A percentile compares a stretch with the other conserved stretches of the same genome.
Evolutionary conservation across 306 rosid genomes (phyloP).

Genomic region (Comarum palustre): DNA sequence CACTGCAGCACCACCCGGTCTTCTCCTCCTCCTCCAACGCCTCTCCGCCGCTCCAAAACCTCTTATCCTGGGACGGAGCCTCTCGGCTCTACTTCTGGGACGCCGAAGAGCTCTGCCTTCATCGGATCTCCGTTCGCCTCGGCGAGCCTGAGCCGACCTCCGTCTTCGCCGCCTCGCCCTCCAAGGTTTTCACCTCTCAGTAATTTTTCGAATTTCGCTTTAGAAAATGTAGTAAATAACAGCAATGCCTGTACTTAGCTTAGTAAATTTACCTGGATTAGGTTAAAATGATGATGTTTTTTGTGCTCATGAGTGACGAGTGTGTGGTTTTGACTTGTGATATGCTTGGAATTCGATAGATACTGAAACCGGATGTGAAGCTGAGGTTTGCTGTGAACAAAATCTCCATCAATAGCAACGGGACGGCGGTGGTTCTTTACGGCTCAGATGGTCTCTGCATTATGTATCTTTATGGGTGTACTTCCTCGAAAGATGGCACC

Average conservation of each 20-base stretch:
- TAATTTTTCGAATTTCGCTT: background rate
- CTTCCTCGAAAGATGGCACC: conserved; percentile 50
- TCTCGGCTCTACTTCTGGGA: conserved; percentile 92
- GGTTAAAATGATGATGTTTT: background rate
- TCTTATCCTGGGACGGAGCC: conserved; percentile 76
- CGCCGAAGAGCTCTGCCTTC: conserved; percentile 43
- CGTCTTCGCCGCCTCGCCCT: conserved; percentile 72
- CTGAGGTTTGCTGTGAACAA: conserved; percentile 49
- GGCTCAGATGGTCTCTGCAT: conserved; percentile 60
- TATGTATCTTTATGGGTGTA: conserved; percentile 75
- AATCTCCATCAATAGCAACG: conserved; percentile 72
- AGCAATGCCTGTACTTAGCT: background rate
- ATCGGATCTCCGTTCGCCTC: conserved; percentile 70
- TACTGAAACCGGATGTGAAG: conserved; percentile 59
- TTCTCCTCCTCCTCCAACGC: conserved; percentile 39
- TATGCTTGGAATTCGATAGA: conserved; percentile 41
- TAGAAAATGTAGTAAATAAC: background rate
- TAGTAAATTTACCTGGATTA: background rate
- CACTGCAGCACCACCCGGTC: conserved; percentile 66
- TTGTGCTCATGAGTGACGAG: background rate
- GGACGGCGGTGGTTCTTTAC: conserved; percentile 63
- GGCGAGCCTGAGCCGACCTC: conserved; percentile 87
- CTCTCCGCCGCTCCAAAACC: conserved; percentile 38
- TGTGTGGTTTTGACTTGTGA: background rate
- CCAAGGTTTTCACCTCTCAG: conserved; percentile 46